phyloP scores from a whole-genome alignment of 331 rosid species.

The Quercus tomentella region DNA sequence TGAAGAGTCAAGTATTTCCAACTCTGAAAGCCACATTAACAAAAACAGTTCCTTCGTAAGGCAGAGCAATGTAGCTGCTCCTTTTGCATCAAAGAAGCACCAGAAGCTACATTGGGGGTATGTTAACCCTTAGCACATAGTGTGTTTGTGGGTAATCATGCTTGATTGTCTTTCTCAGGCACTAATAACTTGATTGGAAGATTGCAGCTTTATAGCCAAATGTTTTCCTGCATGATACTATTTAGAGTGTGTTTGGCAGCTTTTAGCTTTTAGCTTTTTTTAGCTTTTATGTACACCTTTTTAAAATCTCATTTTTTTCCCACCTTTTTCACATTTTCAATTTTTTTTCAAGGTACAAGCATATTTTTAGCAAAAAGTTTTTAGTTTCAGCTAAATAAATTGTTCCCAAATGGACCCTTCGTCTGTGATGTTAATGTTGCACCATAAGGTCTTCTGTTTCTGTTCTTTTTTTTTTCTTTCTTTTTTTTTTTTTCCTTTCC shows the following conservation, averaged over 20 bases:
- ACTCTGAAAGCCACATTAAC: slow-evolving; percentile 17
- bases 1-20: slow-evolving; percentile 25
- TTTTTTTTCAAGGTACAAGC: too few species aligned
- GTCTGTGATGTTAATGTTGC: neutral
- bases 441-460: neutral
- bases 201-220: neutral
- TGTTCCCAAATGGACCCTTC: accelerated
- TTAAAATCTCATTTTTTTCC: too few species aligned
- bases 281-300: too few species aligned
- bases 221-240: neutral
- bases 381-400: accelerated
- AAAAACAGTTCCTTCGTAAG: slow-evolving; percentile 11
- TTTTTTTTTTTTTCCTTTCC: neutral
- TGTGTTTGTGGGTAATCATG: neutral
- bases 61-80: slow-evolving; percentile 16
- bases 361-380: too few species aligned
- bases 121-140: neutral
- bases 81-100: slow-evolving; percentile 35
- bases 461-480: neutral
- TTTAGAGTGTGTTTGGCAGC: too few species aligned
- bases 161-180: neutral
- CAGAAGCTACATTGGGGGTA: slow-evolving; percentile 86
- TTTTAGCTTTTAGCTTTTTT: too few species aligned
- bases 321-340: too few species aligned
- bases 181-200: neutral